Percentiles rank a stretch among this genome's conserved stretches.
Evolutionary conservation across 495 filamentous ascomycete genomes (phyloP).

Genomic region (Neurospora sp.): DNA sequence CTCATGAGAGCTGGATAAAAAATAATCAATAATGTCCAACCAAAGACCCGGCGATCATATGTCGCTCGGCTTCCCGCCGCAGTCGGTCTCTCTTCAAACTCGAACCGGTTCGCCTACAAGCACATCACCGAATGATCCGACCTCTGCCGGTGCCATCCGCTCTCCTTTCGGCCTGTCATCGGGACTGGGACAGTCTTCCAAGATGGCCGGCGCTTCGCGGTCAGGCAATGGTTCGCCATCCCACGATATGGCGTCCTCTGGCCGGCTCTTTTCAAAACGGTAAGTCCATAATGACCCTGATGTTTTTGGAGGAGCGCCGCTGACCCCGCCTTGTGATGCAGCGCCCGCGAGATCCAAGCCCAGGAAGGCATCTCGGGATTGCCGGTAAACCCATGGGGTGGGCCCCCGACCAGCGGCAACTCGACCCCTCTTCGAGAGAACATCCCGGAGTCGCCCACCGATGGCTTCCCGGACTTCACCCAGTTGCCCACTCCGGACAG

Average conservation of each 20-base stretch:
- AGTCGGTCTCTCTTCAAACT: conserved; percentile 47
- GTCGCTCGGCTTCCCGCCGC: conserved; percentile 60
- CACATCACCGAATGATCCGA: conserved; percentile 77
- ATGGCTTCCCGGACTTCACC: conserved; percentile 87
- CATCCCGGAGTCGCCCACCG: conserved; percentile 93
- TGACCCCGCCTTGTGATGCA: conserved; percentile 23
- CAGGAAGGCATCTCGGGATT: conserved; percentile 71
- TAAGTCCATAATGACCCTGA: conserved; percentile 33
- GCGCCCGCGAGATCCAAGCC: conserved; percentile 92
- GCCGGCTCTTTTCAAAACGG: conserved; percentile 81
- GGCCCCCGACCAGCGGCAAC: conserved; percentile 84
- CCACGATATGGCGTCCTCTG: conserved; percentile 68
- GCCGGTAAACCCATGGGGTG: conserved; percentile 78
- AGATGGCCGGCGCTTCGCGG: conserved; percentile 64
- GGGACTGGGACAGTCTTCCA: conserved; percentile 51
- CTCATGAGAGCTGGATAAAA: conserved; percentile 37
- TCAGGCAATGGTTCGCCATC: conserved; percentile 94
- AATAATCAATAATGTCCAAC: conserved; percentile 89
- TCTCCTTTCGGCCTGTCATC: conserved; percentile 65
- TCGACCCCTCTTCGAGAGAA: conserved; percentile 94
- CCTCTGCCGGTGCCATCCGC: conserved; percentile 53
- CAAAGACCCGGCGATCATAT: conserved; percentile 67
- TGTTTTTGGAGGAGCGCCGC: conserved; percentile 11
- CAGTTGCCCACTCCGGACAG: conserved; percentile 48
- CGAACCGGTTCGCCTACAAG: conserved; percentile 81